Percentiles rank a stretch among this genome's conserved stretches.
phyloP scores from a whole-genome alignment of 2,329 filamentous ascomycete species.

The Trichoderma sp. region DNA sequence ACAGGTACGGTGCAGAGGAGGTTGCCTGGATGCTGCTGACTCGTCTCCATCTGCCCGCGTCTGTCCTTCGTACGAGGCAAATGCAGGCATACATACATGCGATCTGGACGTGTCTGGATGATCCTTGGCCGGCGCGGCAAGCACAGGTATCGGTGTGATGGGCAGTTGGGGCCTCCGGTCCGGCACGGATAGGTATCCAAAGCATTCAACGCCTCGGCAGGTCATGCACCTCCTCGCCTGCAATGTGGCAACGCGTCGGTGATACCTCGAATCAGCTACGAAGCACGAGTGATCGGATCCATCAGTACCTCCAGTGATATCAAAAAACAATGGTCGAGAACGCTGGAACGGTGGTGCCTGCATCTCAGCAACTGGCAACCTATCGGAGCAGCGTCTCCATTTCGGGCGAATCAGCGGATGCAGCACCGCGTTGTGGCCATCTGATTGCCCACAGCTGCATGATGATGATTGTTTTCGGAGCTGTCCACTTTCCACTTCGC shows the following conservation, averaged over 20 bases:
- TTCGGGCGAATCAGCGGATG: conserved; percentile 15
- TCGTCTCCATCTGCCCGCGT: background rate
- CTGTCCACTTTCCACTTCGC: too few relatives aligned
- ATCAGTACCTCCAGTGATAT: background rate
- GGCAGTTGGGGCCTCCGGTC: background rate
- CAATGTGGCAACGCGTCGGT: conserved; percentile 1
- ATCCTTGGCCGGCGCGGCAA: background rate
- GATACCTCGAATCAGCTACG: background rate
- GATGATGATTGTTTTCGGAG: background rate
- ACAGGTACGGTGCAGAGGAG: background rate
- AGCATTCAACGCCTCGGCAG: background rate
- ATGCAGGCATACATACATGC: background rate
- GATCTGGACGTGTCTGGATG: background rate
- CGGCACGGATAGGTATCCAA: too few relatives aligned
- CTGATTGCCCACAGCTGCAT: conserved; percentile 10
- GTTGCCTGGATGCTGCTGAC: background rate
- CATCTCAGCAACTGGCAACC: conserved; percentile 8
- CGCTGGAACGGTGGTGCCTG: conserved; percentile 3
- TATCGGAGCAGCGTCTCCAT: background rate
- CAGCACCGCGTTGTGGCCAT: background rate
- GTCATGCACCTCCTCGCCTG: conserved; percentile 7
- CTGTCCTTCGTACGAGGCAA: too few relatives aligned
- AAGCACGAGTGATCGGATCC: background rate
- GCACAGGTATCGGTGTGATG: background rate
- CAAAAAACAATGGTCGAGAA: background rate